Evolutionary conservation across 2,329 filamentous ascomycete genomes (phyloP).

Genomic region (Stagonosporopsis rhizophila): DNA sequence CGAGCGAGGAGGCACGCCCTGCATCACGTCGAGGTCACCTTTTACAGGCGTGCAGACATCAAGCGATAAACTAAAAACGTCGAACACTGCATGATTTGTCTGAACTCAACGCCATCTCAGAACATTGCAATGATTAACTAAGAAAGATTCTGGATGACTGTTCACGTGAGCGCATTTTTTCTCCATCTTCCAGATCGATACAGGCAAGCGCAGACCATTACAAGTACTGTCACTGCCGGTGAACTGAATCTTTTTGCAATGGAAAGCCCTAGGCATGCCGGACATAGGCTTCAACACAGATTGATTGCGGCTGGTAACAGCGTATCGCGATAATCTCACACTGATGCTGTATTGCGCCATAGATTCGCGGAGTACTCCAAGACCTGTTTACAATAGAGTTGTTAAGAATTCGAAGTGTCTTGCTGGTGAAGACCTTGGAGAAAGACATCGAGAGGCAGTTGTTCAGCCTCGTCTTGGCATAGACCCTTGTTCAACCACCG

Average conservation of each 20-base stretch:
- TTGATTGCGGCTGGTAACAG: no score
- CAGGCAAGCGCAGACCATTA: background rate
- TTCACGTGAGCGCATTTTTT: background rate
- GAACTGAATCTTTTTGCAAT: no score
- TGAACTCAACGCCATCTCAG: no score
- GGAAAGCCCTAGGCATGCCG: no score
- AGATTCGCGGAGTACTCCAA: no score
- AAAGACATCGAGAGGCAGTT: background rate
- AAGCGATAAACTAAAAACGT: background rate
- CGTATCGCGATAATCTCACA: no score
- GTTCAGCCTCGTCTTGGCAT: slow-evolving; percentile 13
- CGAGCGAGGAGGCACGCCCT: background rate
- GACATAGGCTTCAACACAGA: no score
- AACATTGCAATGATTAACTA: background rate
- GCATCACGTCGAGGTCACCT: slow-evolving; percentile 6
- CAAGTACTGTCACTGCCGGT: no score
- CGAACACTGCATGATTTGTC: background rate
- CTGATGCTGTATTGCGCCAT: no score
- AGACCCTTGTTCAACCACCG: slow-evolving; percentile 9
- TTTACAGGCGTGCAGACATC: background rate
- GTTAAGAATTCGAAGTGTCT: no score
- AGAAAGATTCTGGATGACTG: background rate
- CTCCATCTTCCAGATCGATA: background rate
- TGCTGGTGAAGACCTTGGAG: background rate
- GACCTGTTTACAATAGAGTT: no score